These are phyloP conservation scores for Dendrocalamus latiflorus DNA, from an alignment of 202 grass and related monocot species.

Conservation along the genomic window DNA sequence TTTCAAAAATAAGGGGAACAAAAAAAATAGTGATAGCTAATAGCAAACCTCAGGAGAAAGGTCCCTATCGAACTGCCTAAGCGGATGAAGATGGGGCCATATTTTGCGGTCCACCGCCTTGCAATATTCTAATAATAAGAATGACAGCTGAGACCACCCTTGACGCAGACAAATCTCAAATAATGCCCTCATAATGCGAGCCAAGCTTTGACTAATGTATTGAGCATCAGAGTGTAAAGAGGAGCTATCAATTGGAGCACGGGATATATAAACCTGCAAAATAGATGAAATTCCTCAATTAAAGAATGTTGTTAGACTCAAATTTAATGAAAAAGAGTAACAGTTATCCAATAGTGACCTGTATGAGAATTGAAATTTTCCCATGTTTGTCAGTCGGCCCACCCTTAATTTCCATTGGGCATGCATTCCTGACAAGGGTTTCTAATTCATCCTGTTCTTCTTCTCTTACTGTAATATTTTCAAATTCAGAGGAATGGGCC, in stretches of 20 bases:
- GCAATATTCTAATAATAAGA: constrained; percentile 81
- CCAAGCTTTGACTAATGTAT: constrained; percentile 94
- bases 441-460: constrained; percentile 98
- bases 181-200: constrained; percentile 91
- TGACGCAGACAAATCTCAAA: constrained; percentile 92
- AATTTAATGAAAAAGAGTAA: neutral
- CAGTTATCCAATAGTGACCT: constrained; percentile 43
- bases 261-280: constrained; percentile 82
- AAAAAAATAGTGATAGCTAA: neutral
- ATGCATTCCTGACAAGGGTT: constrained; percentile 58
- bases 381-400: constrained; percentile 90
- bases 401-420: constrained; percentile 92
- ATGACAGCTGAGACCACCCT: constrained; percentile 92
- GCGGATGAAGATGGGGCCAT: constrained; percentile 90
- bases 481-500: constrained; percentile 97
- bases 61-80: constrained; percentile 87
- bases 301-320: neutral
- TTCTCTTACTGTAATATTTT: constrained; percentile 93
- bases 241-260: constrained; percentile 84
- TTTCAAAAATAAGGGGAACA: constrained; percentile 6
- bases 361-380: constrained; percentile 99
- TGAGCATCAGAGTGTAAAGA: constrained; percentile 95
- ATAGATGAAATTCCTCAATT: constrained; percentile 26
- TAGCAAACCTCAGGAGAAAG: constrained; percentile 65
- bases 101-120: constrained; percentile 88